A percentile compares a stretch with the other conserved stretches of the same genome.
phyloP scores from a whole-genome alignment of 306 rosid genomes.

The Cucumis hystrix region DNA sequence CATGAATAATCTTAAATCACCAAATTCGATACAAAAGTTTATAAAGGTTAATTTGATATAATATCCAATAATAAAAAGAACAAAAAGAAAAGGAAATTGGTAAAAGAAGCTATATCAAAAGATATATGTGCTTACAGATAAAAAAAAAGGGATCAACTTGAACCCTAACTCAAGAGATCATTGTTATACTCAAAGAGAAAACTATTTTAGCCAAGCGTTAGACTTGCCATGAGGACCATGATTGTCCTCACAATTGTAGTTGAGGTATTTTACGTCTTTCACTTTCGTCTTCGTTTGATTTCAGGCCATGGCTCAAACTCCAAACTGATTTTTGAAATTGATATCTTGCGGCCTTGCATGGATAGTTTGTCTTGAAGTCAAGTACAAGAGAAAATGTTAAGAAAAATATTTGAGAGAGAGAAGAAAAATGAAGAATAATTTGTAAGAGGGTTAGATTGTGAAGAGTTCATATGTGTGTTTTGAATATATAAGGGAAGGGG shows the following conservation, averaged over 20 bases:
- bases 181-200: neutral
- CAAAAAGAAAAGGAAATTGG: neutral
- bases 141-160: no score
- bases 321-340: neutral
- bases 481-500: slow-evolving; percentile 11
- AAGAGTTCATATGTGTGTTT: slow-evolving; percentile 13
- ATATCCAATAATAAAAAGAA: no score
- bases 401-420: neutral
- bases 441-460: slow-evolving; percentile 10
- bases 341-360: neutral
- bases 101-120: neutral
- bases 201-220: slow-evolving; percentile 64
- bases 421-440: neutral
- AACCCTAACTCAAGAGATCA: no score
- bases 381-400: neutral
- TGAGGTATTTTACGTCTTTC: slow-evolving; percentile 5
- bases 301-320: slow-evolving; percentile 39
- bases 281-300: neutral
- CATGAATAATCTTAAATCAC: no score
- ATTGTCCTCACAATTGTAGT: slow-evolving; percentile 11
- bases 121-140: neutral
- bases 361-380: neutral
- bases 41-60: no score
- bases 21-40: no score
- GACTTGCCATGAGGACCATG: slow-evolving; percentile 91